Base-by-base conservation (phyloP, 1,284 basidiomycete genomes). In the Flammula alnicola region DNA sequence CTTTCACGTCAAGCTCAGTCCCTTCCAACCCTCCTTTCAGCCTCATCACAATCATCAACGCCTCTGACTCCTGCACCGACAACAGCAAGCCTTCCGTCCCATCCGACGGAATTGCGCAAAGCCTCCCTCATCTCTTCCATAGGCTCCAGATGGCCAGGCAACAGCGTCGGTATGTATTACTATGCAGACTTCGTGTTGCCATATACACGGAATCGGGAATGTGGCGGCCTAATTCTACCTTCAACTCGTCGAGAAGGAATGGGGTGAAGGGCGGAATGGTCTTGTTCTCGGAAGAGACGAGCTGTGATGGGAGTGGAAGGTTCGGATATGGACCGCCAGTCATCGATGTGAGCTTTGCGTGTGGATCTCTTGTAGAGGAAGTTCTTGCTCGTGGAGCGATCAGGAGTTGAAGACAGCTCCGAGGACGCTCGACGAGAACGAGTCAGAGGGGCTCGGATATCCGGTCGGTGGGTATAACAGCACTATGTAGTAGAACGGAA, bases 301-400 rank as follows among this genome's bases (percentile, higher is more conserved):
- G 51, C 20, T 39, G 48, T 26, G 37, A 27, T 16, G 54, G 63
- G 2, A 61, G 54, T 35, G 59, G 54, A 33, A 51, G 56, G 35
- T 58, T 62, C 31, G 75, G 76, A 65, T 89, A 83, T 0, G 91
- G 90, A 0, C 95, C 95, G 10, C 95, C 95, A 30, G 95, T 73
- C 93, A 99, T 97, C 43, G 95, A 81, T 0, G 95, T 95, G 54
- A 97, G 66, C 65, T 97, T 97, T 20, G 75, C 80, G 59, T 80
- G 64, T 20, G 63, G 57, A 32, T 63, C 56, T 7, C 51, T 11
- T 2, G 40, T 57, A 4, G 51, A 37, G 65, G 67, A 2, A 66
- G 63, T 61, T 94, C 90, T 59, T 95, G 90, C 11, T 77, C 78
- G 0, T 85, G 77, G 19, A 91, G 74, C 3, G 87, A 79, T 38